phyloP scores from a whole-genome alignment of 768 basidiomycete genomes.

The Suillus subaureus region DNA sequence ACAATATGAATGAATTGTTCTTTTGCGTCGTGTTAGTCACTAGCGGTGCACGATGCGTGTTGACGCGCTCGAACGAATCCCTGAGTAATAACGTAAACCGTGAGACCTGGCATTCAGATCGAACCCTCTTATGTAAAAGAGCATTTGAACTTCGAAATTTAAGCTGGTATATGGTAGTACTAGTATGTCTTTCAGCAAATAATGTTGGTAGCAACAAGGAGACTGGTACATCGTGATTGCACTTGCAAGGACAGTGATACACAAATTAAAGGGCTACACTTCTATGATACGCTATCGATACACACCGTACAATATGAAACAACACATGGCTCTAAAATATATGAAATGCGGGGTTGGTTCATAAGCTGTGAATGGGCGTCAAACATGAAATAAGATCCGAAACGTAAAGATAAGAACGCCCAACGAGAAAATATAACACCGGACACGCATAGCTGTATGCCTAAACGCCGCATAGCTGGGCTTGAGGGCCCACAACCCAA shows the following conservation, averaged over 20 bases:
- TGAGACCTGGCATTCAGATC: neutral
- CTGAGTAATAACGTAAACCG: neutral
- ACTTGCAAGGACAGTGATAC: neutral
- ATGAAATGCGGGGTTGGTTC: neutral
- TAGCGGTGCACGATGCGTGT: neutral
- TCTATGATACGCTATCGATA: neutral
- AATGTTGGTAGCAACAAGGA: neutral
- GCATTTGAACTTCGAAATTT: neutral
- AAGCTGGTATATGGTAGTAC: neutral
- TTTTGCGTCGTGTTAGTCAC: neutral
- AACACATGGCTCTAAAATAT: neutral
- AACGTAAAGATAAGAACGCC: neutral
- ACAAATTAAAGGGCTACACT: neutral
- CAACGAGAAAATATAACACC: neutral
- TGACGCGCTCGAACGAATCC: neutral
- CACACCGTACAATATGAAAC: neutral
- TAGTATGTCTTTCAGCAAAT: neutral
- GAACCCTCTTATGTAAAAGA: neutral
- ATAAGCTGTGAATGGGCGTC: too few relatives aligned
- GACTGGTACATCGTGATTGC: neutral
- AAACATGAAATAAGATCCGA: neutral
- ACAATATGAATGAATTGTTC: neutral
- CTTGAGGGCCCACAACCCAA: too few relatives aligned
- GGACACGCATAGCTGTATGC: neutral
- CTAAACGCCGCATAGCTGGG: neutral